Percentiles rank a stretch among this genome's conserved stretches.
Conservation (phyloP, 2,329 filamentous ascomycete genomes). For the Diaporthe citrichinensis region DNA sequence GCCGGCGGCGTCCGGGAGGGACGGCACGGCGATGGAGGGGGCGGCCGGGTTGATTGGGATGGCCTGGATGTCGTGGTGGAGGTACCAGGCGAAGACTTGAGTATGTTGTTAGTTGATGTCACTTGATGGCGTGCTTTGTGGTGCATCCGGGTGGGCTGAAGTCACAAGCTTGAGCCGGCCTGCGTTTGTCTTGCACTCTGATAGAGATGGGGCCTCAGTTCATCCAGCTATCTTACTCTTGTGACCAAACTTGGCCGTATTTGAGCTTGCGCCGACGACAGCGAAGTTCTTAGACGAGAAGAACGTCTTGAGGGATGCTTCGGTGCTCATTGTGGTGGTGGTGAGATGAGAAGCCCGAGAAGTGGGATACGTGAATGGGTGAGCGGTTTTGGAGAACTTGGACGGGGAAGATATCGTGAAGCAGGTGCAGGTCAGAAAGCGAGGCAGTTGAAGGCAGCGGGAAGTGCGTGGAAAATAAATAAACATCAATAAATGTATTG, state of each 20-base stretch:
- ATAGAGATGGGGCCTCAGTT: background rate
- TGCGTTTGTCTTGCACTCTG: background rate
- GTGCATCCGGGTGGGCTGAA: no score
- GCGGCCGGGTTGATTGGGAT: constrained; percentile 86
- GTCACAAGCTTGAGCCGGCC: background rate
- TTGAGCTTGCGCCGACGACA: constrained; percentile 90
- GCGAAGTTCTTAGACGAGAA: constrained; percentile 86
- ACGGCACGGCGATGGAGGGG: constrained; percentile 72
- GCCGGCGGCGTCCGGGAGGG: constrained; percentile 47
- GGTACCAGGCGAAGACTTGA: constrained; percentile 91
- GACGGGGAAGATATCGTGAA: constrained; percentile 52
- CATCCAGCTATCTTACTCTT: constrained; percentile 71
- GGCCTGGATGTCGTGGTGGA: constrained; percentile 79
- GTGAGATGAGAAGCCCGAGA: background rate
- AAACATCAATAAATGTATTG: constrained; percentile 31
- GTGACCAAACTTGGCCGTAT: constrained; percentile 88
- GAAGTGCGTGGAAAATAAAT: background rate
- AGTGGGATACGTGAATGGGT: background rate
- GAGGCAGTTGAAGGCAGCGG: background rate
- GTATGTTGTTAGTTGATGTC: background rate
- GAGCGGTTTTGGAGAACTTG: constrained; percentile 5
- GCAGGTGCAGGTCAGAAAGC: background rate
- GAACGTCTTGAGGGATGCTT: constrained; percentile 81
- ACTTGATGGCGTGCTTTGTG: background rate
- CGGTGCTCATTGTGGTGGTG: constrained; percentile 68